Evolutionary conservation across 2,329 filamentous ascomycete species (phyloP).

Genomic region (Gaeumannomyces tritici): DNA sequence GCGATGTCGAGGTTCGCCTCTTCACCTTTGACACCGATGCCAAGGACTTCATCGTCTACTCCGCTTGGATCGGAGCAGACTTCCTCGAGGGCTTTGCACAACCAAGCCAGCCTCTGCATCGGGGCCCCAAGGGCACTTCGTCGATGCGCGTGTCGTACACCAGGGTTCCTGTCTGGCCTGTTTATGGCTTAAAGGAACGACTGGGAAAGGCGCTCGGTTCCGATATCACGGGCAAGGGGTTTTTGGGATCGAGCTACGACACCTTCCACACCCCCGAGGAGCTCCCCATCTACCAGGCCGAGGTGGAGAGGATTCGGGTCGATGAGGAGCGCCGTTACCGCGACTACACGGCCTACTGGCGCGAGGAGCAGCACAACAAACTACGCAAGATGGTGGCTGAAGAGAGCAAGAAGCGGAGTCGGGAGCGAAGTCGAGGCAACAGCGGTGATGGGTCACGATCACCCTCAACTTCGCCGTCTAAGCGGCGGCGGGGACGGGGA

Average conservation of each 20-base stretch:
- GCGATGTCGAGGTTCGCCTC: conserved; percentile 39
- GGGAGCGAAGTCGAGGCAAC: not conserved
- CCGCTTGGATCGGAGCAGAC: conserved; percentile 33
- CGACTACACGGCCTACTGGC: conserved; percentile 19
- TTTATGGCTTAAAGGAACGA: conserved; percentile 44
- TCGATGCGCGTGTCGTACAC: conserved; percentile 29
- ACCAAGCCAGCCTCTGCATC: conserved; percentile 25
- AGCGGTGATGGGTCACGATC: not conserved
- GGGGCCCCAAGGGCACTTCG: conserved; percentile 4
- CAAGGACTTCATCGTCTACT: conserved; percentile 44
- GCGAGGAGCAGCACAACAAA: conserved; percentile 23
- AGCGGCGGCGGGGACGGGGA: not conserved
- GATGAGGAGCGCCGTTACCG: conserved; percentile 16
- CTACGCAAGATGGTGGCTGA: conserved; percentile 28
- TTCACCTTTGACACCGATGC: conserved; percentile 39
- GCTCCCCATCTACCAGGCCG: conserved; percentile 20
- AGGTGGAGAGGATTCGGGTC: conserved; percentile 36
- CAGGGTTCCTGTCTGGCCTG: conserved; percentile 43
- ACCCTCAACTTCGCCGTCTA: not conserved
- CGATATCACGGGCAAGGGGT: conserved; percentile 34
- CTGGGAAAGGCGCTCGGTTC: conserved; percentile 42
- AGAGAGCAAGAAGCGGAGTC: conserved; percentile 10
- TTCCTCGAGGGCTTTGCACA: conserved; percentile 41
- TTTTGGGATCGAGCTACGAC: conserved; percentile 9
- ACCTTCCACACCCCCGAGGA: conserved; percentile 6